Percentiles rank a stretch among this genome's conserved stretches.
Evolutionary conservation across 768 basidiomycete species (phyloP).

Genomic region (Agaricus sinodeliciosus): DNA sequence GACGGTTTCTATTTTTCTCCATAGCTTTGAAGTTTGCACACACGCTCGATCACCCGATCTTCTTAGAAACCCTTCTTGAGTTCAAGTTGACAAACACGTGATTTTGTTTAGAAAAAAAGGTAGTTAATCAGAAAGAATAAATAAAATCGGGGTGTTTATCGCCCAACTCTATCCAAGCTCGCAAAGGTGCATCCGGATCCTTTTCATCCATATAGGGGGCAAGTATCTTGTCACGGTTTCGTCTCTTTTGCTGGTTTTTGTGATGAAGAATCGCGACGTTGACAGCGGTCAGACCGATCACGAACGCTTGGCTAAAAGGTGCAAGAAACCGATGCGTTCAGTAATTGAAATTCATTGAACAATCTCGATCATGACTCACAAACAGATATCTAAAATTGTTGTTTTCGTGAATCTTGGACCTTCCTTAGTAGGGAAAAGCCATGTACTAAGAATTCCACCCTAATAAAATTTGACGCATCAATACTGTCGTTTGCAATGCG

Average conservation of each 20-base stretch:
- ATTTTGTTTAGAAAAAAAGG: too few species aligned
- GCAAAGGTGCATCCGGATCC: conserved; percentile 18
- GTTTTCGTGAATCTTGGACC: conserved; percentile 29
- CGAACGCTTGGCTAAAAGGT: conserved; percentile 19
- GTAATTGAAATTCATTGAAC: not conserved
- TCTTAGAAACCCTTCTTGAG: too few species aligned
- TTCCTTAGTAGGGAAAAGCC: conserved; percentile 32
- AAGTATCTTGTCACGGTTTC: conserved; percentile 21
- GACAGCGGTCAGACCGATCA: conserved; percentile 17
- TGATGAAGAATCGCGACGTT: conserved; percentile 23
- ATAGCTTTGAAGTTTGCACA: too few species aligned
- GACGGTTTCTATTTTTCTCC: too few species aligned
- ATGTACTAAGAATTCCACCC: conserved; percentile 34
- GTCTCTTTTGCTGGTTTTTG: conserved; percentile 21
- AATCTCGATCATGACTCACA: conserved; percentile 19
- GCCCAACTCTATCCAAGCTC: conserved; percentile 29
- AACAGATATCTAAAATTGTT: conserved; percentile 28
- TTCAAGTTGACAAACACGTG: too few species aligned
- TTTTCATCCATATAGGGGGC: conserved; percentile 23
- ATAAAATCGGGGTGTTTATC: conserved; percentile 30
- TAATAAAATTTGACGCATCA: conserved; percentile 6
- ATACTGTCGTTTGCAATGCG: not conserved
- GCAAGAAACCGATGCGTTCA: too few species aligned
- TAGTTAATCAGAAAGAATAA: conserved; percentile 18
- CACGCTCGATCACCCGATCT: too few species aligned